These are phyloP conservation scores for Eimeria acervulina DNA, from an alignment of 169 alveolate genomes.

Conservation along the genomic window DNA sequence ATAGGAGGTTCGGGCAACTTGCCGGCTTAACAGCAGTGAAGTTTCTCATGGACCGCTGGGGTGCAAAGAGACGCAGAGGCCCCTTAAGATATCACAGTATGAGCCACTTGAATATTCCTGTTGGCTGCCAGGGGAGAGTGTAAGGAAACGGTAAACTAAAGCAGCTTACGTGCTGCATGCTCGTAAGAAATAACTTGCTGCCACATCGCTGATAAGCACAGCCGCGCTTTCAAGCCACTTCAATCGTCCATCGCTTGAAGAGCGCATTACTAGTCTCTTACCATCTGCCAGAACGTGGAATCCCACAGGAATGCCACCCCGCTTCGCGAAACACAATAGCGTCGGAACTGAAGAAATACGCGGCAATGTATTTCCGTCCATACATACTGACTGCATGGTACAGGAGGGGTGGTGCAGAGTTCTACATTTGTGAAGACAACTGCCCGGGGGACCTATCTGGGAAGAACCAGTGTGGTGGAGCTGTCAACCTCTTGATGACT, in stretches of 20 bases:
- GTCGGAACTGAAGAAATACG: not conserved
- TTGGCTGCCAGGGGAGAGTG: not conserved
- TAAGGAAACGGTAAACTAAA: not conserved
- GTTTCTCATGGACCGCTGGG: not conserved
- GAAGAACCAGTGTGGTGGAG: not conserved
- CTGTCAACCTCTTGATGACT: no score
- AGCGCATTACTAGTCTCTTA: not conserved
- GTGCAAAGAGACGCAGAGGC: not conserved
- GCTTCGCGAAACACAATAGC: not conserved
- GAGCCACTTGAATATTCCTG: not conserved
- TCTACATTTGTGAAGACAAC: not conserved
- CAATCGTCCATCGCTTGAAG: not conserved
- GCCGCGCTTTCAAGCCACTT: not conserved
- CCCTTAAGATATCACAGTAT: not conserved
- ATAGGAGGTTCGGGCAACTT: not conserved
- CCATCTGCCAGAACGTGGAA: constrained; percentile 3
- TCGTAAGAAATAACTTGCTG: not conserved
- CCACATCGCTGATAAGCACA: no score
- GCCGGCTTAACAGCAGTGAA: constrained; percentile 43
- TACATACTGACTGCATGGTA: not conserved
- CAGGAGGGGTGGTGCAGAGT: not conserved
- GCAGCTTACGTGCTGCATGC: constrained; percentile 26
- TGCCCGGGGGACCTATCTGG: not conserved
- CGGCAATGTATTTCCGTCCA: not conserved
- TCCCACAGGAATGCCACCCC: not conserved